phyloP scores from a whole-genome alignment of 768 basidiomycete genomes.

The Pleurotus tuoliensis region DNA sequence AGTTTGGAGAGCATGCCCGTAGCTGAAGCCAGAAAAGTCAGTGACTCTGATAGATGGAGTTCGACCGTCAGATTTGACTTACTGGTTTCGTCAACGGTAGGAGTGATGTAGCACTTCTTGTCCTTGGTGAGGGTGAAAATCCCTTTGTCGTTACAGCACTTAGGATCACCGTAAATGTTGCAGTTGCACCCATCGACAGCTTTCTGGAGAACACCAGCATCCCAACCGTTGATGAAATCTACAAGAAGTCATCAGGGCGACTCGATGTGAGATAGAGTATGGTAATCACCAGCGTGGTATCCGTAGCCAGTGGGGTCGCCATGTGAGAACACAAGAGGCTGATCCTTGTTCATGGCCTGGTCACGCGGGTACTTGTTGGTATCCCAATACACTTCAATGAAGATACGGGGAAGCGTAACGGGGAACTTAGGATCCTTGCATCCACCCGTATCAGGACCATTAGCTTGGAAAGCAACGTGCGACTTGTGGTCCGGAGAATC shows the following conservation, averaged over 20 bases:
- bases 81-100: conserved; percentile 45
- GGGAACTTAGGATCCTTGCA: conserved; percentile 33
- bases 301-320: conserved; percentile 66
- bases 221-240: conserved; percentile 65
- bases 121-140: conserved; percentile 40
- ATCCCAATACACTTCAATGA: conserved; percentile 46
- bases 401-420: conserved; percentile 36
- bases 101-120: conserved; percentile 41
- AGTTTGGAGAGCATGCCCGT: conserved; percentile 42
- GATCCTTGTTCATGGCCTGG: conserved; percentile 41
- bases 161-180: conserved; percentile 38
- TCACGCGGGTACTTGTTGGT: conserved; percentile 33
- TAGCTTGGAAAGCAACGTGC: conserved; percentile 36
- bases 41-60: not conserved
- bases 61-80: conserved; percentile 8
- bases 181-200: conserved; percentile 54
- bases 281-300: conserved; percentile 46
- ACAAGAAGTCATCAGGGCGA: not conserved
- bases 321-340: conserved; percentile 52
- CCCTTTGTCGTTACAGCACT: conserved; percentile 42
- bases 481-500: conserved; percentile 37
- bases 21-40: conserved; percentile 24
- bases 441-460: conserved; percentile 36
- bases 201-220: conserved; percentile 45
- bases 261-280: not conserved